These are phyloP conservation scores for Chlamydomonas sp. DNA, from an alignment of 139 green algal species.

Conservation along the genomic window DNA sequence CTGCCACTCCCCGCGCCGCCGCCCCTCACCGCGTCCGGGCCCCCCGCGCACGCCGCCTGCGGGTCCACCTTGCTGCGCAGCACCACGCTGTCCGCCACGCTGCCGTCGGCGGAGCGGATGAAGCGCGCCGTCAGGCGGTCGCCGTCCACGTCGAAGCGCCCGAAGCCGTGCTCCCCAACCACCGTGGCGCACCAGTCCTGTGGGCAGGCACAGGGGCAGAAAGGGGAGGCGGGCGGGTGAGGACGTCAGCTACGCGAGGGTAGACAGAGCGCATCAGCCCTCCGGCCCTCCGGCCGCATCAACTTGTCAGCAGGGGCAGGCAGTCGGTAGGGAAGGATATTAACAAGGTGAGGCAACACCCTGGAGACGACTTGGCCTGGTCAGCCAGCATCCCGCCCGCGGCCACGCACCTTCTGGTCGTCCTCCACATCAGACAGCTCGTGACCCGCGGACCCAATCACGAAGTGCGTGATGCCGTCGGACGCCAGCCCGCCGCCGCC, in stretches of 20 bases:
- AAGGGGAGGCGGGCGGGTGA: neutral
- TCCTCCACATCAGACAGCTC: constrained; percentile 62
- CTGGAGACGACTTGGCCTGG: too few species aligned
- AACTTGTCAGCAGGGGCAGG: neutral
- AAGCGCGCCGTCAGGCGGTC: constrained; percentile 9
- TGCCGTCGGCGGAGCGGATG: constrained; percentile 13
- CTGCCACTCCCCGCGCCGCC: too few species aligned
- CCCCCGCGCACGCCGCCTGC: neutral
- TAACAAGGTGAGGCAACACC: neutral
- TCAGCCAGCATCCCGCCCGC: too few species aligned
- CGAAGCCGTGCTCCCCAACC: constrained; percentile 41
- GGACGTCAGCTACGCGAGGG: too few species aligned
- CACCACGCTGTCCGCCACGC: constrained; percentile 3
- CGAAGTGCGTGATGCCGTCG: constrained; percentile 69
- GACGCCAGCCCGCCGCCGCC: constrained; percentile 35
- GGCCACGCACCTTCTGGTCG: constrained; percentile 45
- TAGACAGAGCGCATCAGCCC: neutral
- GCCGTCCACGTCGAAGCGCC: constrained; percentile 49
- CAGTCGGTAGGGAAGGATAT: too few species aligned
- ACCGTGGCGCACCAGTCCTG: constrained; percentile 58
- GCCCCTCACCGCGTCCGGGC: neutral
- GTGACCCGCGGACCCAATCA: constrained; percentile 65
- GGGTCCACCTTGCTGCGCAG: constrained; percentile 3
- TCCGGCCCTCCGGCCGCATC: neutral
- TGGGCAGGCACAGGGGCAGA: neutral